phyloP scores from a whole-genome alignment of 192 early-diverging fungal species.

The Podila epicladia region DNA sequence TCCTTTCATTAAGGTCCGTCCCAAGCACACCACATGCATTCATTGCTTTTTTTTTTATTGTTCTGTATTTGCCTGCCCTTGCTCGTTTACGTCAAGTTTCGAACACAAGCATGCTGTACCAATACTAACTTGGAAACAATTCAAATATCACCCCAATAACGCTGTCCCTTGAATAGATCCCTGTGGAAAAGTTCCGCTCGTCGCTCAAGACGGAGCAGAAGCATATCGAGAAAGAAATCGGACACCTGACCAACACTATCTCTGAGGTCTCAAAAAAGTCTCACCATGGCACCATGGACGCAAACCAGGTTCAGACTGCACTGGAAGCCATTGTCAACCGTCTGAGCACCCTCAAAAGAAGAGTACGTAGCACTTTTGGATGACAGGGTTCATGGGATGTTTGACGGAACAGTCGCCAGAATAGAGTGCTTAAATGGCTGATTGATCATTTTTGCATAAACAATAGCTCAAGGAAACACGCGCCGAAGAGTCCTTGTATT shows the following conservation, averaged over 20 bases:
- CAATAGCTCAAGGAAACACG: slow-evolving; percentile 75
- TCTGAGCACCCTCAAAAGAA: slow-evolving; percentile 77
- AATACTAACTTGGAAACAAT: too few species aligned
- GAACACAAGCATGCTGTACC: too few species aligned
- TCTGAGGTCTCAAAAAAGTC: slow-evolving; percentile 59
- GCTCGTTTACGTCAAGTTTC: background rate
- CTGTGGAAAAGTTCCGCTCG: slow-evolving; percentile 49
- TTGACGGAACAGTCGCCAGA: background rate
- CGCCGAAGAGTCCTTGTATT: slow-evolving; percentile 76
- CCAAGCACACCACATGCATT: background rate
- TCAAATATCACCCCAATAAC: slow-evolving; percentile 55
- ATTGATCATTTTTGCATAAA: background rate
- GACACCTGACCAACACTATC: slow-evolving; percentile 53
- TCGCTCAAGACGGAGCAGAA: slow-evolving; percentile 67
- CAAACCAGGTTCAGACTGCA: slow-evolving; percentile 62
- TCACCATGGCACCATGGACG: slow-evolving; percentile 46
- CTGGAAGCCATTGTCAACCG: slow-evolving; percentile 74
- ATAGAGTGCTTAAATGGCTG: background rate
- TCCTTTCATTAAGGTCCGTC: slow-evolving; percentile 88
- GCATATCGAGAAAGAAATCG: slow-evolving; percentile 85
- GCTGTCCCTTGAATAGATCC: slow-evolving; percentile 17
- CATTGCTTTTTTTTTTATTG: background rate
- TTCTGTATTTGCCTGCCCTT: background rate
- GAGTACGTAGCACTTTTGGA: slow-evolving; percentile 54
- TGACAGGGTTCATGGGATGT: too few species aligned